These are phyloP conservation scores for Venturia carpophila DNA, from an alignment of 2,329 filamentous ascomycete species.

Conservation along the genomic window DNA sequence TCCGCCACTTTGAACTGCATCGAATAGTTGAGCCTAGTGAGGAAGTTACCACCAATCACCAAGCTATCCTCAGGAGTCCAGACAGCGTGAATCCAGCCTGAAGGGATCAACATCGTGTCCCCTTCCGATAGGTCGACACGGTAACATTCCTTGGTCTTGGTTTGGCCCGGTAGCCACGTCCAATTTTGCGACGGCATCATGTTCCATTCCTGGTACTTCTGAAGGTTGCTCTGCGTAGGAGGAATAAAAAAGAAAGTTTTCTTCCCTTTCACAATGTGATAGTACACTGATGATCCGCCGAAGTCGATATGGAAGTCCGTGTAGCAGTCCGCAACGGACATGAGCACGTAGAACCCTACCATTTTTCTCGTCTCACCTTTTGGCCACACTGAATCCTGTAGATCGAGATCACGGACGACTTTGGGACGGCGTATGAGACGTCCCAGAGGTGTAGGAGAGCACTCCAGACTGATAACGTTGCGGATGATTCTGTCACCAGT, in stretches of 20 bases:
- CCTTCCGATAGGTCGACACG: constrained; percentile 58
- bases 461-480: constrained; percentile 62
- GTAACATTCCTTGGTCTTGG: constrained; percentile 59
- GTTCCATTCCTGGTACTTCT: constrained; percentile 65
- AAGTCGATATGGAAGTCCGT: constrained; percentile 68
- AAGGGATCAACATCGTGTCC: constrained; percentile 63
- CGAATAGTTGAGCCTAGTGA: constrained; percentile 56
- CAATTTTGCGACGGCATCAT: constrained; percentile 58
- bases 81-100: constrained; percentile 64
- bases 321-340: constrained; percentile 64
- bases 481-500: constrained; percentile 51
- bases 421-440: constrained; percentile 55
- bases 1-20: constrained; percentile 60
- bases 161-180: constrained; percentile 56
- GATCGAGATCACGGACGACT: constrained; percentile 55
- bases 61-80: constrained; percentile 63
- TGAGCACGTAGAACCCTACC: constrained; percentile 61
- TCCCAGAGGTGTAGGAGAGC: constrained; percentile 56
- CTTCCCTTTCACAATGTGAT: constrained; percentile 60
- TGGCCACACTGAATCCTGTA: constrained; percentile 50
- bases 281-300: constrained; percentile 62
- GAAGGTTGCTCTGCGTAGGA: constrained; percentile 58
- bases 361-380: constrained; percentile 47
- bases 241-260: constrained; percentile 68
- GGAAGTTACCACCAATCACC: constrained; percentile 63